phyloP scores from a whole-genome alignment of 352 stramenopile genomes.

The Globisporangium irregulare region DNA sequence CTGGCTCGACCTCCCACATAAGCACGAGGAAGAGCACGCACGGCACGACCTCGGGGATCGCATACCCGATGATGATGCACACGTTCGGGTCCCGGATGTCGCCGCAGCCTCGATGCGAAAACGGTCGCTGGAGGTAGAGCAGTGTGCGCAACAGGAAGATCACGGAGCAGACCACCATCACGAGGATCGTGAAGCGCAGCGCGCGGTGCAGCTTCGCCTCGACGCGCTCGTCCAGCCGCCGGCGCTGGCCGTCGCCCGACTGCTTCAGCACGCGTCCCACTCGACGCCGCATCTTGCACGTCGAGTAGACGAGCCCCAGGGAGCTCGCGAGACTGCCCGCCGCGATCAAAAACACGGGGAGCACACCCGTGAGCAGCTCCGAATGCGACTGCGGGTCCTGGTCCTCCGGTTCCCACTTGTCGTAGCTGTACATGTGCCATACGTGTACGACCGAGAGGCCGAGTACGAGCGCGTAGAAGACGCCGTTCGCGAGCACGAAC shows the following conservation, averaged over 20 bases:
- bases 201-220: conserved; percentile 71
- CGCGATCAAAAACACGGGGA: conserved; percentile 69
- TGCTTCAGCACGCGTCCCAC: conserved; percentile 69
- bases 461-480: conserved; percentile 73
- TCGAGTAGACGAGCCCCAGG: conserved; percentile 72
- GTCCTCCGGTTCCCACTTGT: conserved; percentile 18
- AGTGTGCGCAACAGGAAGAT: conserved; percentile 69
- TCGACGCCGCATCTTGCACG: conserved; percentile 63
- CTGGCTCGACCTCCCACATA: conserved; percentile 86
- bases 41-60: conserved; percentile 66
- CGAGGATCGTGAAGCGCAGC: conserved; percentile 62
- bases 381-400: conserved; percentile 15
- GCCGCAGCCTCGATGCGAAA: conserved; percentile 71
- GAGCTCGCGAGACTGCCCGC: conserved; percentile 65
- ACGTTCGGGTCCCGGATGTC: conserved; percentile 54
- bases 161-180: conserved; percentile 66
- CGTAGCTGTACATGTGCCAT: conserved; percentile 21
- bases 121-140: conserved; percentile 81
- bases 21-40: conserved; percentile 75
- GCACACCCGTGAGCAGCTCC: conserved; percentile 45
- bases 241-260: conserved; percentile 32
- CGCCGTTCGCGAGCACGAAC: conserved; percentile 63
- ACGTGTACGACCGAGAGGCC: conserved; percentile 54
- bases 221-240: conserved; percentile 56
- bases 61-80: conserved; percentile 74